Evolutionary conservation across 2,329 filamentous ascomycete species (phyloP), one percentile per base, ranked within the genome.

Genomic region (Aspergillus sp.): DNA sequence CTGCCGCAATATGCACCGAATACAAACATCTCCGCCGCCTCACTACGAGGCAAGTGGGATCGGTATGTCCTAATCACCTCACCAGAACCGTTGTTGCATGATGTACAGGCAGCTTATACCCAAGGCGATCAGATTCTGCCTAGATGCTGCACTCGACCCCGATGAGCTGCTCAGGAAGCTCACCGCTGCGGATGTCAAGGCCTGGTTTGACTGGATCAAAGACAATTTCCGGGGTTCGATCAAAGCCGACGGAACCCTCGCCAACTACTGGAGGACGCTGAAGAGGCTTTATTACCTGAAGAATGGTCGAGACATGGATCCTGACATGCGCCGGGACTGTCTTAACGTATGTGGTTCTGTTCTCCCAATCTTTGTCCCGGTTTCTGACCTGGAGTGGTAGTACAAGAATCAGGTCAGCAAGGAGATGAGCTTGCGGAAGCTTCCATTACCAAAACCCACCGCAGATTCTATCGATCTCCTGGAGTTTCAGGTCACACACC

Each of bases 121-220:
- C 9, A 37, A 51, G n/a, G 44, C 56, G 27, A 15, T 17, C 7
- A 64, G 61, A n/a, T 64, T 58, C 53, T 62, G 60, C 52, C 22
- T 37, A 4, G 30, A 62, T n/a, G 48, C 57, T 45, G 5, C 12
- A 30, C 39, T 46, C 37, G 46, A 62, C 20, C 60, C 57, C n/a
- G 59, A 60, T 53, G 13, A 33, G 9, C 41, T 57, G 12, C 53
- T 61, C 20, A 30, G 39, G 17, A 63, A 63, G 22, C 57, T 64
- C 11, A 61, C 53, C 20, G 15, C 52, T 13, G 39, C 51, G 13
- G 50, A 63, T 58, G 53, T 61, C 9, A 65, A 63, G 40, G 51
- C 52, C 30, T 65, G 55, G 56, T 63, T 65, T 59, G 30, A 65
- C 47, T 65, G 42, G 62, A 63, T 65, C 24, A 34, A 63, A 33